Conservation (phyloP, 148 eudicot genomes). For the Dysphania ambrosioides region DNA sequence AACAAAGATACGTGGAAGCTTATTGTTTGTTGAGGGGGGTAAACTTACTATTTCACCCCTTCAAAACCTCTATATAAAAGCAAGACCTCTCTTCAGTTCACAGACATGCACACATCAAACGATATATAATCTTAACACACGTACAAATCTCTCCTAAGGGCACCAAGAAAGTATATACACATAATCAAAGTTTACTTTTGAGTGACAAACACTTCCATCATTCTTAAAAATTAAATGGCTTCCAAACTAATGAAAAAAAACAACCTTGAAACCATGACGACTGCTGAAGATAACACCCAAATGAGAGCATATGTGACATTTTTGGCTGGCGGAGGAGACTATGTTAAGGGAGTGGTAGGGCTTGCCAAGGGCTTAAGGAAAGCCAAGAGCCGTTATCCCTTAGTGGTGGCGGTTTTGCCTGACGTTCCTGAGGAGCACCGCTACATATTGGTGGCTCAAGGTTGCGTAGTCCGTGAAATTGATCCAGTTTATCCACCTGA, state of each 20-base stretch:
- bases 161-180: background rate
- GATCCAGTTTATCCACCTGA: constrained; percentile 70
- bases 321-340: constrained; percentile 78
- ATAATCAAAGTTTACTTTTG: too few species aligned
- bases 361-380: constrained; percentile 76
- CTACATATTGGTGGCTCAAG: constrained; percentile 53
- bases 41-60: background rate
- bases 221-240: constrained; percentile 9
- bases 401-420: constrained; percentile 76
- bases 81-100: background rate
- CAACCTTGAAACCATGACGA: constrained; percentile 20
- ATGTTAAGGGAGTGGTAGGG: constrained; percentile 80
- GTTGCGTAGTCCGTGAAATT: constrained; percentile 65
- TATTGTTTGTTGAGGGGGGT: background rate
- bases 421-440: constrained; percentile 89
- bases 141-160: background rate
- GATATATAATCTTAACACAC: background rate
- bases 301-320: constrained; percentile 63
- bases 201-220: constrained; percentile 4
- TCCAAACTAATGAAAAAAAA: constrained; percentile 15
- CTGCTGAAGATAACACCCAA: constrained; percentile 1
- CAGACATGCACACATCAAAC: constrained; percentile 1
- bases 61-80: constrained; percentile 20
- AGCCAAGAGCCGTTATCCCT: constrained; percentile 52
- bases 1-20: background rate